Percentiles rank a stretch among this genome's conserved stretches.
Evolutionary conservation across 257 asterid species (phyloP).

Genomic region (Oldenlandia corymbosa): DNA sequence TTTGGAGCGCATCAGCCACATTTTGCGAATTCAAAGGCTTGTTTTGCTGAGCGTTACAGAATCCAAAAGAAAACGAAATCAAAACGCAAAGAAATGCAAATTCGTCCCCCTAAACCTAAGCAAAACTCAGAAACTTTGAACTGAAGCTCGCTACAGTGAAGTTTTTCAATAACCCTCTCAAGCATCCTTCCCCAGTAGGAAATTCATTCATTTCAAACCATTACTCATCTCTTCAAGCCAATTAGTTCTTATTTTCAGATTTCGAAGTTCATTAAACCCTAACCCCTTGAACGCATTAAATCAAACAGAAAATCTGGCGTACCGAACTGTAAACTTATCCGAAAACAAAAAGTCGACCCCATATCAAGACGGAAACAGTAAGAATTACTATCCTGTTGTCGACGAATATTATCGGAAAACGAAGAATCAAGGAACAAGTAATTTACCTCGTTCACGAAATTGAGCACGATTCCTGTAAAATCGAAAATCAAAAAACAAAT

Average conservation of each 20-base stretch:
- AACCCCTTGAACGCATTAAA: neutral
- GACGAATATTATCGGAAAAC: neutral
- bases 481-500: neutral
- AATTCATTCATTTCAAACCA: neutral
- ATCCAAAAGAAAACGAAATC: neutral
- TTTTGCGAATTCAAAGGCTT: conserved; percentile 51
- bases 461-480: conserved; percentile 79
- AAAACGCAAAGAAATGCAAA: neutral
- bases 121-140: neutral
- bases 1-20: conserved; percentile 50
- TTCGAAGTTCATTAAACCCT: neutral
- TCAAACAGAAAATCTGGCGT: neutral
- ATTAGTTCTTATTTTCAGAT: neutral
- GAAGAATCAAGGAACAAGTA: neutral
- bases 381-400: too few species aligned
- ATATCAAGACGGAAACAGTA: neutral
- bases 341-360: too few species aligned
- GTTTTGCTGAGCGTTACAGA: conserved; percentile 39
- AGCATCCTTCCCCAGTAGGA: neutral
- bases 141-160: neutral
- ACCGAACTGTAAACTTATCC: neutral
- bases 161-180: neutral
- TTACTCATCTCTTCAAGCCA: neutral
- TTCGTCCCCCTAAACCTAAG: neutral
- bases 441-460: conserved; percentile 77